These are phyloP conservation scores for Penicillium rolfsii DNA, from an alignment of 2,329 filamentous ascomycete species.

Conservation along the genomic window DNA sequence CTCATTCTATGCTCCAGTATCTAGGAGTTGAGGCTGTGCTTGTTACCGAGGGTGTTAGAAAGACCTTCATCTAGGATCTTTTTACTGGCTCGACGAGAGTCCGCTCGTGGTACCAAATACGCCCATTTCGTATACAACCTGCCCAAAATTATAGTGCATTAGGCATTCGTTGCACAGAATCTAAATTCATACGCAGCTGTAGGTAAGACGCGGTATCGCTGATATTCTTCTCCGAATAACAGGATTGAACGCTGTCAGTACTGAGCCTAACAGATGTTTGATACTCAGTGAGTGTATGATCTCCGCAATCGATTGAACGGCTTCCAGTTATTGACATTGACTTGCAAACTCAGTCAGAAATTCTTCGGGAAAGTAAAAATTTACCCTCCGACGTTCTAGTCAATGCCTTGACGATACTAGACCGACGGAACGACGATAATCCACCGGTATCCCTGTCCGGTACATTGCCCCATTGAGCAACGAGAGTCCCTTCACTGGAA, in stretches of 20 bases:
- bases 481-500: background rate
- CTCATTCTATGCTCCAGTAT: background rate
- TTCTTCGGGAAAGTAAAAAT: no score
- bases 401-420: no score
- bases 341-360: no score
- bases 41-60: background rate
- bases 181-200: no score
- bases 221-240: constrained; percentile 7
- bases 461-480: constrained; percentile 18
- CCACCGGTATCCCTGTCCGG: constrained; percentile 13
- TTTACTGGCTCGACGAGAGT: constrained; percentile 11
- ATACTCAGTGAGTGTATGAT: no score
- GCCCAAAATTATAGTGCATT: no score
- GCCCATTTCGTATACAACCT: constrained; percentile 3
- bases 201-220: no score
- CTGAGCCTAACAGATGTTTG: no score
- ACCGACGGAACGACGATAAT: background rate
- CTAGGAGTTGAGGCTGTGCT: background rate
- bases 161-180: no score
- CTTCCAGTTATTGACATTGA: no score
- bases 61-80: background rate
- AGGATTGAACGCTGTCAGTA: background rate
- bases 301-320: no score
- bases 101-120: constrained; percentile 22
- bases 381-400: no score